Conservation (phyloP, 2,329 filamentous ascomycete species). For the Ophiocordyceps camponoti-rufipedis region DNA sequence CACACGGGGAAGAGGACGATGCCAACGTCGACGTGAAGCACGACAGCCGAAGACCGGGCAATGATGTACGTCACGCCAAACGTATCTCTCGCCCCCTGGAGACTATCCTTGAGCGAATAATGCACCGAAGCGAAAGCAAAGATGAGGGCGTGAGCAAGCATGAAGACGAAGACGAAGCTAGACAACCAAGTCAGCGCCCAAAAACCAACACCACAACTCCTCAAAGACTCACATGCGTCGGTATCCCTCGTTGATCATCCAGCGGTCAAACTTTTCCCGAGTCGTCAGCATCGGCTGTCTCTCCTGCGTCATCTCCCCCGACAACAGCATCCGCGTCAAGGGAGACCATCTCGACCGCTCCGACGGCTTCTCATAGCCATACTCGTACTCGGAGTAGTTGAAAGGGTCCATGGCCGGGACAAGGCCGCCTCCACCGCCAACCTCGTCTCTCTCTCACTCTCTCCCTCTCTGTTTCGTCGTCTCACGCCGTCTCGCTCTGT, state of each 20-base stretch:
- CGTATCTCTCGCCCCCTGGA: slow-evolving; percentile 43
- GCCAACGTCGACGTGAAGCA: slow-evolving; percentile 66
- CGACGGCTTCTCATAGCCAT: slow-evolving; percentile 21
- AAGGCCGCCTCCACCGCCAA: neutral
- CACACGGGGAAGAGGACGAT: slow-evolving; percentile 69
- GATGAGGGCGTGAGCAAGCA: slow-evolving; percentile 54
- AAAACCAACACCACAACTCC: too few relatives aligned
- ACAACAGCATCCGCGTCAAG: slow-evolving; percentile 65
- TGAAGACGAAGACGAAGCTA: slow-evolving; percentile 62
- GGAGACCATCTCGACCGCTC: slow-evolving; percentile 72
- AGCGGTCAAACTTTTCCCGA: slow-evolving; percentile 59
- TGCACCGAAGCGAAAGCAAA: slow-evolving; percentile 69
- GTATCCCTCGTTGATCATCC: slow-evolving; percentile 84
- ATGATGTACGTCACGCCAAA: slow-evolving; percentile 65
- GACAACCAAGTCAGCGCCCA: neutral
- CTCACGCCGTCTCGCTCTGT: too few relatives aligned
- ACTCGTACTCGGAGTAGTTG: slow-evolving; percentile 11
- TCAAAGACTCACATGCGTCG: slow-evolving; percentile 47
- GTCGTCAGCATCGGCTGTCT: slow-evolving; percentile 47
- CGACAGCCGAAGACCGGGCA: slow-evolving; percentile 56
- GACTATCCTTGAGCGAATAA: slow-evolving; percentile 60
- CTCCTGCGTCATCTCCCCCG: slow-evolving; percentile 64
- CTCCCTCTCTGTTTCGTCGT: too few relatives aligned
- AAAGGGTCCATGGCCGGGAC: neutral
- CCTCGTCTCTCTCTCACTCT: neutral